These are phyloP conservation scores for Podila horticola DNA, from an alignment of 192 early-diverging fungal species.

Conservation along the genomic window DNA sequence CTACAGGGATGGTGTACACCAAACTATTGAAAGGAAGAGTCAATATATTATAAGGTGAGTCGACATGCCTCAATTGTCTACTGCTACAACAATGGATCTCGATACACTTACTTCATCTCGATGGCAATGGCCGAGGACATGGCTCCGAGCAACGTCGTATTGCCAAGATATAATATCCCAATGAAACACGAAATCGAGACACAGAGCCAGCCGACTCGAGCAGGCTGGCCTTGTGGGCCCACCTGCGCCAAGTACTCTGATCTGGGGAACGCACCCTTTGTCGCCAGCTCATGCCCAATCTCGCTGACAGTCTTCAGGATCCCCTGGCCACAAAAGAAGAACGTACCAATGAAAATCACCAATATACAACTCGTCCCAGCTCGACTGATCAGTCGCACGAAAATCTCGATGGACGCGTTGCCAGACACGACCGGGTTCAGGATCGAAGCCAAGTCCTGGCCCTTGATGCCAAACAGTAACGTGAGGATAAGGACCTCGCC, in stretches of 20 bases:
- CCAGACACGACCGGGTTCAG: slow-evolving; percentile 24
- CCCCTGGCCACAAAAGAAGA: slow-evolving; percentile 47
- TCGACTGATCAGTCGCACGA: slow-evolving; percentile 18
- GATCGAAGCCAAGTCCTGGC: slow-evolving; percentile 8
- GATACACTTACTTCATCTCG: slow-evolving; percentile 32
- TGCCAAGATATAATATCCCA: slow-evolving; percentile 20
- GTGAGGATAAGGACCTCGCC: slow-evolving; percentile 26
- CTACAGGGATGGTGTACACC: slow-evolving; percentile 20
- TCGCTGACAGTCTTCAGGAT: slow-evolving; percentile 21
- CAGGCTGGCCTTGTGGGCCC: slow-evolving; percentile 16
- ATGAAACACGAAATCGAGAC: slow-evolving; percentile 14
- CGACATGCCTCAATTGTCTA: neutral
- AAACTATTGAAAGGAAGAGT: slow-evolving; percentile 1
- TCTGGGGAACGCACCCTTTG: slow-evolving; percentile 23
- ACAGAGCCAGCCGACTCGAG: slow-evolving; percentile 34
- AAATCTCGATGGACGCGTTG: slow-evolving; percentile 17
- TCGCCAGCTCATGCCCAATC: slow-evolving; percentile 30
- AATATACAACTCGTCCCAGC: slow-evolving; percentile 18
- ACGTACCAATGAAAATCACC: slow-evolving; percentile 26
- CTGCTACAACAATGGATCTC: neutral
- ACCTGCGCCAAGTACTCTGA: slow-evolving; percentile 23
- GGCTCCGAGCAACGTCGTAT: slow-evolving; percentile 17
- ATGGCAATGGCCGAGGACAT: slow-evolving; percentile 34
- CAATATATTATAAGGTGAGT: neutral
- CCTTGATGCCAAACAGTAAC: slow-evolving; percentile 23